Evolutionary conservation across 2,329 filamentous ascomycete genomes (phyloP).

Genomic region (Paecilomyces dactylethromorphus): DNA sequence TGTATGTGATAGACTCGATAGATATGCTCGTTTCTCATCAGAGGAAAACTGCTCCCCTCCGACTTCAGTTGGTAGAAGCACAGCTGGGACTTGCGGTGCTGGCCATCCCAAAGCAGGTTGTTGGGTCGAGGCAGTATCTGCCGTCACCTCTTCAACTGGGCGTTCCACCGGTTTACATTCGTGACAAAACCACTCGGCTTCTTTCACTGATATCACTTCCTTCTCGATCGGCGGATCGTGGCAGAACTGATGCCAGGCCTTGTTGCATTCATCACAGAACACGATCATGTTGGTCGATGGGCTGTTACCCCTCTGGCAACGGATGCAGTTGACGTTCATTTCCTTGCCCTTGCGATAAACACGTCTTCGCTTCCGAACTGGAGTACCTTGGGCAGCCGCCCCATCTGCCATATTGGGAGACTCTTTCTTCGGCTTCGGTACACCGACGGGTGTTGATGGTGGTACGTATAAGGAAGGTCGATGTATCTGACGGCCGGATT

Average conservation of each 20-base stretch:
- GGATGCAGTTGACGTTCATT: conserved; percentile 54
- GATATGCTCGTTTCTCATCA: conserved; percentile 55
- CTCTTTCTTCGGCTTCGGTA: conserved; percentile 10
- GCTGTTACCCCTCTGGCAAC: conserved; percentile 66
- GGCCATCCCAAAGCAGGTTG: background rate
- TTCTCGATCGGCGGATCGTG: conserved; percentile 70
- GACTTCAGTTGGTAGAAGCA: conserved; percentile 15
- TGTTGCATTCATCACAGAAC: conserved; percentile 76
- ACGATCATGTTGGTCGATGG: conserved; percentile 73
- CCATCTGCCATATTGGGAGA: conserved; percentile 6
- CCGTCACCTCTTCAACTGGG: conserved; percentile 10
- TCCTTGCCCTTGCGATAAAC: conserved; percentile 39
- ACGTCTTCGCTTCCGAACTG: conserved; percentile 52
- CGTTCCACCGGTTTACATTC: conserved; percentile 48
- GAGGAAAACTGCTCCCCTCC: conserved; percentile 21
- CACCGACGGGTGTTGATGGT: conserved; percentile 30
- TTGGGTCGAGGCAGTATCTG: conserved; percentile 5
- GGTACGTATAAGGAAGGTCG: conserved; percentile 56
- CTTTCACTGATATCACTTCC: conserved; percentile 59
- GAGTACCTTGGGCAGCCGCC: conserved; percentile 7
- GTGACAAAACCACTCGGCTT: conserved; percentile 65
- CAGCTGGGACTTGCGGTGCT: conserved; percentile 8
- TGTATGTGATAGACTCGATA: conserved; percentile 54
- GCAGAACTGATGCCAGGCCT: conserved; percentile 74
- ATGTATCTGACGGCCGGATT: conserved; percentile 67